These are phyloP conservation scores for Centaurea solstitialis DNA, from an alignment of 129 eudicot species.

Conservation along the genomic window DNA sequence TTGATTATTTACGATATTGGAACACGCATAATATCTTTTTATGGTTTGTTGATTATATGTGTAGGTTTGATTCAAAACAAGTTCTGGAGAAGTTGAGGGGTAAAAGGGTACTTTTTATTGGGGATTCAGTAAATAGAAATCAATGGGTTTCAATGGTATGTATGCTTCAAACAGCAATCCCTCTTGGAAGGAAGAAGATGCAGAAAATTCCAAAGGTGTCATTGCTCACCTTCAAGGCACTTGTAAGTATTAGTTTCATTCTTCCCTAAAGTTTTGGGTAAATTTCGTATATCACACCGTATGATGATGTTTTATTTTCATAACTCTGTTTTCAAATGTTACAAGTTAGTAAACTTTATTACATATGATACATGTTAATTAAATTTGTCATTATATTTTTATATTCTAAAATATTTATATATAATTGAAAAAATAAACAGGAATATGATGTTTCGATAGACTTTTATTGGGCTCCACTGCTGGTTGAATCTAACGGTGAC, in stretches of 20 bases:
- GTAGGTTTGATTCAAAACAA: conserved; percentile 53
- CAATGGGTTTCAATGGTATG: conserved; percentile 77
- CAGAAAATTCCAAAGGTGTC: conserved; percentile 39
- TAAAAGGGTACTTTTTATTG: conserved; percentile 57
- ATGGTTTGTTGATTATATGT: background rate
- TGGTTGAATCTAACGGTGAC: conserved; percentile 62
- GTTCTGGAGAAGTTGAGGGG: conserved; percentile 54
- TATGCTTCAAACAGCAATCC: conserved; percentile 36
- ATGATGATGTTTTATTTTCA: no score
- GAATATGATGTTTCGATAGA: conserved; percentile 58
- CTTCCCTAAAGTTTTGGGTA: background rate
- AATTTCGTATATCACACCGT: background rate
- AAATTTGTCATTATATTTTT: background rate
- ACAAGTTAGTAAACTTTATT: background rate
- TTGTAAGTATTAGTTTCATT: conserved; percentile 25
- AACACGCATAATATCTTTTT: background rate
- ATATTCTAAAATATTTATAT: background rate
- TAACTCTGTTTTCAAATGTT: background rate
- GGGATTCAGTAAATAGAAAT: conserved; percentile 62
- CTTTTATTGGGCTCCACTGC: conserved; percentile 57
- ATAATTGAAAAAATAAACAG: conserved; percentile 14
- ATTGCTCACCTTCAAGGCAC: conserved; percentile 46
- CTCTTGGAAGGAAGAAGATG: conserved; percentile 28
- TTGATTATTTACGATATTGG: background rate
- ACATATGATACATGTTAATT: background rate